Base-by-base conservation (phyloP, 306 rosid genomes). In the Vigna reflexopilosa region DNA sequence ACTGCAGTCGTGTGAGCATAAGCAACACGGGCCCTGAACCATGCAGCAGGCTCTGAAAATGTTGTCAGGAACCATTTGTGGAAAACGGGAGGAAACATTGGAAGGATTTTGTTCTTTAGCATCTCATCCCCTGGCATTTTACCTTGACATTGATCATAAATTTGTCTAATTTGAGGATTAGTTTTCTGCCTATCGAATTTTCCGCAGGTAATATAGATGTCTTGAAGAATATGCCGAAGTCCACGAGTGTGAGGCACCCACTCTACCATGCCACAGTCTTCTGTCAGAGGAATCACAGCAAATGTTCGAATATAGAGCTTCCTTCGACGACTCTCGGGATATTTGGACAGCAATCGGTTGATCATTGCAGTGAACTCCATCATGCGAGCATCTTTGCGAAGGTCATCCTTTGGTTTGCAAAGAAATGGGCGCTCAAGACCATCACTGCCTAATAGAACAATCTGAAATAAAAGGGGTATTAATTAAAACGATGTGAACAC, bases 361-460 rank as follows among this genome's bases (percentile, higher is more conserved):
- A 95, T 92, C 91, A 86, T 95, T 80, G 98, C 98, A 34, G 93
- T 95, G 79, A 95, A 95, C 91, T 95, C 98, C 98, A 95, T 95
- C 98, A 95, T 95, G 73, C 98, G 97, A 51, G 98, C 96, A 86
- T 95, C 98, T 78, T 95, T 95, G 82, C 98, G 91, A 40, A 95
- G 98, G 81, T 92, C 98, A 85, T 95, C 98, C 87, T 95, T 95
- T 32, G 98, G 98, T 87, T 95, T 91, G 89, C 97, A 95, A 45
- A 95, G 93, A 83, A 95, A 92, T 3, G 97, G 93, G 51, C 72
- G 93, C 84, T 89, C 96, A 81, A 83, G 91, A 59, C 98, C 98
- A 49, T 95, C 98, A 83, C 98, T 95, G 49, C 98, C 98, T n/a
- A 89, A 55, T 52, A 95, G 87, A 85, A 95, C 70, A 81, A 95